Evolutionary conservation across 768 basidiomycete species (phyloP).

Genomic region (Cystofilobasidium macerans): DNA sequence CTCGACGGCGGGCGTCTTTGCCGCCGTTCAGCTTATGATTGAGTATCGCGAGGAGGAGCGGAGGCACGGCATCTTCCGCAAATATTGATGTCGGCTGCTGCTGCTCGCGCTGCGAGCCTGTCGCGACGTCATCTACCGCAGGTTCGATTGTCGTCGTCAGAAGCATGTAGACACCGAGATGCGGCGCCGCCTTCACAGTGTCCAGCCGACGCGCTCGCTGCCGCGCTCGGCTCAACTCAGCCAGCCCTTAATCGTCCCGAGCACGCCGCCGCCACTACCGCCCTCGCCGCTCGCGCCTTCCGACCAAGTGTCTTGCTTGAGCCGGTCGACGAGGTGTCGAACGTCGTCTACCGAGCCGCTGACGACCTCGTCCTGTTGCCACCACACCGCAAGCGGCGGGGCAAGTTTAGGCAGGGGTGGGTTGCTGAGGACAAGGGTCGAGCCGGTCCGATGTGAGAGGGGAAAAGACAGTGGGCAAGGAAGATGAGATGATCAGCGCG

Average conservation of each 20-base stretch:
- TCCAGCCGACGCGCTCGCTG: too few relatives aligned
- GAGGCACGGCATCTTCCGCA: conserved; percentile 48
- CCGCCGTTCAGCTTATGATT: conserved; percentile 84
- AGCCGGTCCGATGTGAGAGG: not conserved
- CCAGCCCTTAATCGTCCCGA: not conserved
- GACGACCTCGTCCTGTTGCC: conserved; percentile 19
- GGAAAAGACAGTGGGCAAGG: not conserved
- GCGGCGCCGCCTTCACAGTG: too few relatives aligned
- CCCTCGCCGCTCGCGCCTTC: not conserved
- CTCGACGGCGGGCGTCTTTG: conserved; percentile 46
- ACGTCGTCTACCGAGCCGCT: conserved; percentile 18
- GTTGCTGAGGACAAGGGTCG: not conserved
- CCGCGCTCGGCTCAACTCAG: not conserved
- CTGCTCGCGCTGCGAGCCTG: too few relatives aligned
- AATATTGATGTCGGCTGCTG: too few relatives aligned
- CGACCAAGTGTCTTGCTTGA: conserved; percentile 12
- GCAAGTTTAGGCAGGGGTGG: not conserved
- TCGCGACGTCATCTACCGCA: too few relatives aligned
- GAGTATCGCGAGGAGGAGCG: conserved; percentile 80
- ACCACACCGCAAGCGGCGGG: conserved; percentile 22
- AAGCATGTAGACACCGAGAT: too few relatives aligned
- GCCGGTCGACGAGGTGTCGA: conserved; percentile 8
- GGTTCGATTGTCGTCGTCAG: too few relatives aligned
- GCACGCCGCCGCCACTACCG: not conserved
- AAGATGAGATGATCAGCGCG: not conserved